Base-by-base conservation (phyloP, 192 early-diverging fungal genomes). In the Podila epicladia region DNA sequence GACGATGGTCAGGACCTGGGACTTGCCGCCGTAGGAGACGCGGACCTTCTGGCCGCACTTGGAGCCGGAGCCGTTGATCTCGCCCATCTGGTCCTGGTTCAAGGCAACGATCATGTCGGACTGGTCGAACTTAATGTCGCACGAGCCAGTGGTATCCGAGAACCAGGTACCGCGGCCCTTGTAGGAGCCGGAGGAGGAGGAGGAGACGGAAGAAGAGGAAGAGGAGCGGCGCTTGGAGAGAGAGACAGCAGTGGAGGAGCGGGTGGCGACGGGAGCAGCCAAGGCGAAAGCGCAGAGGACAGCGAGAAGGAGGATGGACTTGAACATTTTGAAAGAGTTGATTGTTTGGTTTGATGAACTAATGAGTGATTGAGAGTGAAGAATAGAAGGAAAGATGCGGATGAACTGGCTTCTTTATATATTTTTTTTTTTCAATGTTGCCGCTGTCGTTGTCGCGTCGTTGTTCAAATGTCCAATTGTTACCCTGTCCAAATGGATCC, bases 31-130 rank as follows among this genome's bases (percentile, higher is more conserved):
- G 41, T 60, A 66, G 57, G 19, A 33, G 51, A 73, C 62, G 20
- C 62, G 51, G 45, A 66, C 50, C 50, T 57, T 65, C 55, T 65
- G 13, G 37, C 62, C 62, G 62, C 63, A 72, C 32, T 58, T n/a
- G 53, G 71, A 72, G 38, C 61, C 60, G 20, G 69, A 28, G 60
- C 69, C 69, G 8, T 63, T 22, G 32, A 71, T 60, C 13, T 6
- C 69, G 50, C 69, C 69, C 69, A 71, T 71, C 50, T 71, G 69
- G 2, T 26, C 61, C 50, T 63, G 32, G 69, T 71, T 71, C 69
- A 71, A 13, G 49, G 69, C 69, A 0, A 71, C 69, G 24, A 71
- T 71, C 60, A 63, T 63, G 45, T 71, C 69, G 33, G 15, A 12
- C 60, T 71, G 69, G 50, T 22, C 20, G 32, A 71, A 71, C 4